A percentile compares a stretch with the other conserved stretches of the same genome.
phyloP scores from a whole-genome alignment of 2,329 filamentous ascomycete genomes.

The Neofusicoccum kwambonambiense region DNA sequence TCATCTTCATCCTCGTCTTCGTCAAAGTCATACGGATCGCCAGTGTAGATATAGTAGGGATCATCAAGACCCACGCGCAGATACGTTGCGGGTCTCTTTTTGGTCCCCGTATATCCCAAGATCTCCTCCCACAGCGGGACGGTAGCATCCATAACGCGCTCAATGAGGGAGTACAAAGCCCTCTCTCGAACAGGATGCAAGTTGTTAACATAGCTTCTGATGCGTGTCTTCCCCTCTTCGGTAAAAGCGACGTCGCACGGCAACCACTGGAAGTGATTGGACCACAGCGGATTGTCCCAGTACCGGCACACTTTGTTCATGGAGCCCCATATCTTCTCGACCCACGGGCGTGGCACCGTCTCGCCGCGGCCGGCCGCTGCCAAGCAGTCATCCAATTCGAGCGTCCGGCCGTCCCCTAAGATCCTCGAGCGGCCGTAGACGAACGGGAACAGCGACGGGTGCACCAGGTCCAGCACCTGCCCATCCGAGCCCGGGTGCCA shows the following conservation, averaged over 20 bases:
- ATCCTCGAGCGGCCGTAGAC: constrained; percentile 25
- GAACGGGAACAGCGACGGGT: constrained; percentile 50
- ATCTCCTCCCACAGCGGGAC: constrained; percentile 45
- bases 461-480: constrained; percentile 60
- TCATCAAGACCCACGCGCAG: too few relatives aligned
- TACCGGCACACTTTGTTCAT: background rate
- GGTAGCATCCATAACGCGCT: constrained; percentile 41
- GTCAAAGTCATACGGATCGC: background rate
- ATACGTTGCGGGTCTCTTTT: background rate
- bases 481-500: constrained; percentile 60
- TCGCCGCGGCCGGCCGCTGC: constrained; percentile 18
- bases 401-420: constrained; percentile 16
- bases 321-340: background rate
- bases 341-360: constrained; percentile 3
- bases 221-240: constrained; percentile 31
- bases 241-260: constrained; percentile 48
- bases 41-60: too few relatives aligned
- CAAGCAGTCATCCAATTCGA: constrained; percentile 22
- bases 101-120: background rate
- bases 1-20: background rate
- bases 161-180: constrained; percentile 43
- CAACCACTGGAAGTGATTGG: constrained; percentile 47
- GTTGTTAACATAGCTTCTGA: constrained; percentile 54
- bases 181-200: constrained; percentile 45
- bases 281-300: constrained; percentile 18